Evolutionary conservation across 2,329 filamentous ascomycete genomes (phyloP).

Genomic region (Stemphylium lycopersici): DNA sequence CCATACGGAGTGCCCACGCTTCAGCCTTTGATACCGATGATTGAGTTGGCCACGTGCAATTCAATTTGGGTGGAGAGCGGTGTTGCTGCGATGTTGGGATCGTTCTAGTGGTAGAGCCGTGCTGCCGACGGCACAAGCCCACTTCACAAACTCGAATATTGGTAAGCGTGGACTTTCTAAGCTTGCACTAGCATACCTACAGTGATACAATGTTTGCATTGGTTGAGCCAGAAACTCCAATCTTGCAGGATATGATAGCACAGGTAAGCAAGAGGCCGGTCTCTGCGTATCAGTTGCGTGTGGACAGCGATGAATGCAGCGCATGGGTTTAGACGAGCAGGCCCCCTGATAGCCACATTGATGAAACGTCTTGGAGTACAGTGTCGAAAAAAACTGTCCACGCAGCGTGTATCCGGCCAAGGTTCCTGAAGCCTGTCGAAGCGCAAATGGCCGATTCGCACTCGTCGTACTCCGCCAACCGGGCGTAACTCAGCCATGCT

Average conservation of each 20-base stretch:
- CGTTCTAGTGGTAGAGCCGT: constrained; percentile 7
- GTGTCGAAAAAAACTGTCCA: too few relatives aligned
- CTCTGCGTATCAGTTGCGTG: too few relatives aligned
- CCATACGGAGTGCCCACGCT: not conserved
- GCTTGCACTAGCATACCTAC: not conserved
- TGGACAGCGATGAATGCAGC: too few relatives aligned
- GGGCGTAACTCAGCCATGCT: constrained; percentile 21
- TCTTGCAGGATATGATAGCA: too few relatives aligned
- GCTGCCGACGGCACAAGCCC: constrained; percentile 13
- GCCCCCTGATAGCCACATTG: too few relatives aligned
- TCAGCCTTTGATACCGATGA: constrained; percentile 8
- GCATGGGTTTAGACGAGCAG: too few relatives aligned
- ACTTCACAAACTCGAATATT: not conserved
- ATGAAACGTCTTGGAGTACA: too few relatives aligned
- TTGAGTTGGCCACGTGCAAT: constrained; percentile 12
- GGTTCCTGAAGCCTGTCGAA: not conserved
- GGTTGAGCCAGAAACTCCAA: too few relatives aligned
- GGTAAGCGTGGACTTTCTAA: not conserved
- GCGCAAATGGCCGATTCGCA: constrained; percentile 12
- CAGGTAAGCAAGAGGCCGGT: too few relatives aligned
- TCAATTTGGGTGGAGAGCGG: constrained; percentile 15
- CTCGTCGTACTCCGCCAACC: constrained; percentile 6
- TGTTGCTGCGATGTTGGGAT: constrained; percentile 9
- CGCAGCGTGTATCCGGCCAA: not conserved
- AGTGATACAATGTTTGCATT: not conserved